A percentile compares a stretch with the other conserved stretches of the same genome.
phyloP scores from a whole-genome alignment of 2,329 filamentous ascomycete species.

The Colletotrichum gloeosporioides region DNA sequence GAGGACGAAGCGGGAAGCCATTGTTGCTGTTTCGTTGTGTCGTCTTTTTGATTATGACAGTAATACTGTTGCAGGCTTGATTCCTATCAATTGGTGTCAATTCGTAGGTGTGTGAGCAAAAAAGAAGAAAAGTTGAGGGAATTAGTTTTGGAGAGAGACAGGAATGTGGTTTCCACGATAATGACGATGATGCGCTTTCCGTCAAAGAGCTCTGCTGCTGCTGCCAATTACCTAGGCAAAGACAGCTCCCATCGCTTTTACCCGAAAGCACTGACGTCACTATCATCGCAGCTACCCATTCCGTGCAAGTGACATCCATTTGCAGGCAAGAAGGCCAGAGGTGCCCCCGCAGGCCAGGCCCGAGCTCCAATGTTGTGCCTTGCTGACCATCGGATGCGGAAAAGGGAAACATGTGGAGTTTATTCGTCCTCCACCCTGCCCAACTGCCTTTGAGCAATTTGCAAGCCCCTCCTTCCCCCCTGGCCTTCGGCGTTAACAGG shows the following conservation, averaged over 20 bases:
- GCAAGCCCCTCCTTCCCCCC: not conserved
- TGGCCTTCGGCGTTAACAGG: not conserved
- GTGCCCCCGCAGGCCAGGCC: not conserved
- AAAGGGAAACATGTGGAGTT: not conserved
- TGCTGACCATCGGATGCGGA: not conserved
- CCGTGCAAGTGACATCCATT: not conserved
- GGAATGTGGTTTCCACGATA: not conserved
- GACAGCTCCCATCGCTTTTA: not conserved
- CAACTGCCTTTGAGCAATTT: conserved; percentile 4
- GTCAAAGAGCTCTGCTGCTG: not conserved
- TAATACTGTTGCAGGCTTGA: not conserved
- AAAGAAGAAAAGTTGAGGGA: not conserved
- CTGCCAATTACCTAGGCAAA: not conserved
- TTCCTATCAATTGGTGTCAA: not conserved
- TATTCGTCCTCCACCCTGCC: not conserved
- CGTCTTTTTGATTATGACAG: not conserved
- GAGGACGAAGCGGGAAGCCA: conserved; percentile 33
- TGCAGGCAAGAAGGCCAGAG: not conserved
- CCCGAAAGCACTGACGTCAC: conserved; percentile 10
- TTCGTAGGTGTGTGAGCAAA: not conserved
- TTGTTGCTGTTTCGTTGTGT: not conserved
- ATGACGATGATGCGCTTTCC: not conserved
- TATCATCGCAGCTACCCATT: not conserved
- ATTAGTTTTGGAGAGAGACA: not conserved
- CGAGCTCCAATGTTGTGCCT: not conserved